Evolutionary conservation across 225 moss, liverwort and hornwort species (phyloP), one percentile per base, ranked within the genome.

Genomic region (Takakia lepidozioides): DNA sequence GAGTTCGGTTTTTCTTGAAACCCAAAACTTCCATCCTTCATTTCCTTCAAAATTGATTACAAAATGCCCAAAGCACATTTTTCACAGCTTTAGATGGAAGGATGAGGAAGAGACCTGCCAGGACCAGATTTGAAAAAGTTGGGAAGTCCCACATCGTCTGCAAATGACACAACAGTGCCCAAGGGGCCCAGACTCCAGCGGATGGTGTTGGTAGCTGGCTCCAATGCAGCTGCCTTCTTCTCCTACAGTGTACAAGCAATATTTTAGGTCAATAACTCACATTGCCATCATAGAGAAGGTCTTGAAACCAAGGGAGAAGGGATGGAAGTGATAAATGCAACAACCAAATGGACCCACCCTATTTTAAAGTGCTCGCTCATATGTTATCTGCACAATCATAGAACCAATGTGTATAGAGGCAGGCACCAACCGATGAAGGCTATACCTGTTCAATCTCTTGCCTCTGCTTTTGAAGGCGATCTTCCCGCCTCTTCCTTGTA

Each of bases 401-500:
- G n/a, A n/a, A n/a, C n/a, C n/a, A n/a, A 1, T 53, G 36, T 34
- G 18, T 2, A 30, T 35, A 53, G 22, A 22, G 8, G 48, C 48
- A 27, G 14, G 11, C 30, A 34, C 8, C 1, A 37, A 19, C 29
- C 50, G 10, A 15, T 19, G 29, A 19, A 1, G n/a, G n/a, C n/a
- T n/a, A 24, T 36, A 80, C 86, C 86, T 87, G 72, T 67, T 87
- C 75, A 44, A 98, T 71, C 66, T 90, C 90, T 49, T 75, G 74
- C 54, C 95, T 85, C 67, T 83, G 95, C 51, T 85, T 98, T 63
- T 77, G 87, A 37, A 90, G 70, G 10, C 82, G 82, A 30, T 82
- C 91, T 67, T 98, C 95, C 44, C 87, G 90, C 73, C 84, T 85
- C 34, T 90, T 98, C 57, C 95, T 85, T 1, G 95, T 84, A 0